phyloP scores from a whole-genome alignment of 345 rosid genomes.

The Populus ilicifolia region DNA sequence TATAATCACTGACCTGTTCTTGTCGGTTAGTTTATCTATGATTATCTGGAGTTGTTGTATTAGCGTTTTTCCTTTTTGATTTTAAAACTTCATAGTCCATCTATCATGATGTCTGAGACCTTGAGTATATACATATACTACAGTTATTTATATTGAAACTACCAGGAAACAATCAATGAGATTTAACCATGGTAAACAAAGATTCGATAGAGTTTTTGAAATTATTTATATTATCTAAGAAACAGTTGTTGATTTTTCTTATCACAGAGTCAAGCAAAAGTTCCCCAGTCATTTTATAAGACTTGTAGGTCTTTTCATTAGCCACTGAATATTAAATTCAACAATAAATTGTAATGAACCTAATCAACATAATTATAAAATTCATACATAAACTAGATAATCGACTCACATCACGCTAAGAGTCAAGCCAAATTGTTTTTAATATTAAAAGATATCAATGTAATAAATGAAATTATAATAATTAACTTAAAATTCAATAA shows the following conservation, averaged over 20 bases:
- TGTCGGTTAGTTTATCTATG: too few species aligned
- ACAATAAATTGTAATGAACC: neutral
- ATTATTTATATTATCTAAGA: neutral
- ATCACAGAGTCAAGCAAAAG: neutral
- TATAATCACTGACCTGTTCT: too few species aligned
- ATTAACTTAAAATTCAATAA: too few species aligned
- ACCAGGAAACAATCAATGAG: neutral
- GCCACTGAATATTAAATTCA: neutral
- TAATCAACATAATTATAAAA: neutral
- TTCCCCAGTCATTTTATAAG: too few species aligned
- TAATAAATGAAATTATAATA: too few species aligned
- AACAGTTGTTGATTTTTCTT: neutral
- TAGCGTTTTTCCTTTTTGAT: too few species aligned
- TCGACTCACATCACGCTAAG: too few species aligned
- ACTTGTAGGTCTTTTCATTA: neutral
- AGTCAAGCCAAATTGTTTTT: too few species aligned
- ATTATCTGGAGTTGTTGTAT: too few species aligned
- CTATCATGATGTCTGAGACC: neutral
- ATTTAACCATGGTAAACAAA: neutral
- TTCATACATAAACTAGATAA: neutral
- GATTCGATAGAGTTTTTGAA: neutral
- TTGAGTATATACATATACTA: too few species aligned
- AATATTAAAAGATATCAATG: too few species aligned
- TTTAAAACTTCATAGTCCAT: neutral
- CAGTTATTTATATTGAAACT: too few species aligned